Base-by-base conservation (phyloP, 2,329 filamentous ascomycete genomes). In the Cordyceps farinosa region DNA sequence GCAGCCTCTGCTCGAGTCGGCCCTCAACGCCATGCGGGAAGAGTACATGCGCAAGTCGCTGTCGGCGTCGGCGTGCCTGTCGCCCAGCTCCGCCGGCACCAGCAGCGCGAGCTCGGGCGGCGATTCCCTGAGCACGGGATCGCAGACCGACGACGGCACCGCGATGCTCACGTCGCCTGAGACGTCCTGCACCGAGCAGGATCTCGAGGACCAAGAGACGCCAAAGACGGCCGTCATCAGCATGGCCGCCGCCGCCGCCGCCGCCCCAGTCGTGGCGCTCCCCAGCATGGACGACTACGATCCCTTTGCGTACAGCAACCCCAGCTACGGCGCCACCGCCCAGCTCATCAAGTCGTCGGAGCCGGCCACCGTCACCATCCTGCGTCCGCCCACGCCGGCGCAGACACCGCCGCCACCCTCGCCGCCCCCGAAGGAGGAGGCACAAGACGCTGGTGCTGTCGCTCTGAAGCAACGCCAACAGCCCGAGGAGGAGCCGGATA, bases 1-100 rank as follows among this genome's bases (percentile, higher is more conserved):
- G 0, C 77, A 83, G 64, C 64, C 70, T 2, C 69, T 81, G 0
- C 71, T 87, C 1, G 78, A 81, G 29, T 76, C 76, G 1, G 76
- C 82, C 17, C 74, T 87, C 38, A 72, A 75, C 34, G 77, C 79
- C 1, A 82, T 85, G 66, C 76, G 75, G 2, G 51, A 64, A 38
- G 62, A 63, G n/a, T 34, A 40, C 45, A 52, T 58, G 34, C 45
- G 61, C 45, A 63, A 63, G 38, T 57, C 61, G 8, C 7, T 22
- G 3, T 32, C 22, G 9, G 29, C 36, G 4, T 42, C 27, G 3
- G 5, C 27, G 1, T 22, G 48, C 15, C 30, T 17, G 13, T 53
- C 53, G 22, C 32, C 48, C 3, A 55, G 59, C 30, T 54, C 59
- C 11, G 22, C 22, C 22, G 22, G 22, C 22, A 22, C 22, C 22